These are phyloP conservation scores for Globisporangium echinulatum DNA, from an alignment of 352 stramenopile genomes.

Conservation along the genomic window DNA sequence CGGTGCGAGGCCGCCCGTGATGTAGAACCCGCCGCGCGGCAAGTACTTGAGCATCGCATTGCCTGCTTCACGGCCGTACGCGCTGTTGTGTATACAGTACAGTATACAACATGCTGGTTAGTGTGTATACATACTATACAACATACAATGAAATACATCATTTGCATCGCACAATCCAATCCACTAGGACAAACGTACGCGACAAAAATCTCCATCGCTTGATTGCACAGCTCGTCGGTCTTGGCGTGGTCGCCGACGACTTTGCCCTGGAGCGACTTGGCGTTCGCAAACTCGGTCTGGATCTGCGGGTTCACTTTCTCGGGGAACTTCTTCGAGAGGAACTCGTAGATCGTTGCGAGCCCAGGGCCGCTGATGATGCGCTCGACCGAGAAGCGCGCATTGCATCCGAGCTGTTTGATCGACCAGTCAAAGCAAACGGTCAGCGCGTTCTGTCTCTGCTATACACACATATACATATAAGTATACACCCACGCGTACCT, in stretches of 20 bases:
- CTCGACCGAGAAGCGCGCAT: slow-evolving; percentile 92
- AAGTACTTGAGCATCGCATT: slow-evolving; percentile 94
- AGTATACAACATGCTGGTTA: background rate
- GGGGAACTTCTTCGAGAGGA: slow-evolving; percentile 89
- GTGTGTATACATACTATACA: slow-evolving; percentile 2
- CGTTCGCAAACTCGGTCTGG: slow-evolving; percentile 51
- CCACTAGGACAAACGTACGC: slow-evolving; percentile 38
- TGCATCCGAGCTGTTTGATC: slow-evolving; percentile 60
- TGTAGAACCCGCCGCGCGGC: slow-evolving; percentile 94
- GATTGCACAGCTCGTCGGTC: slow-evolving; percentile 70
- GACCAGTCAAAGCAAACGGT: too few relatives aligned
- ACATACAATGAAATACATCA: background rate
- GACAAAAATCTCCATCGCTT: slow-evolving; percentile 94
- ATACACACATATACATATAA: too few relatives aligned
- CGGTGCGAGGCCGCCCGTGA: slow-evolving; percentile 93
- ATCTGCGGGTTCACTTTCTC: slow-evolving; percentile 80
- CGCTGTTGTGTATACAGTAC: slow-evolving; percentile 22
- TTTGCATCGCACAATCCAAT: too few relatives aligned
- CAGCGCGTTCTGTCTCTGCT: too few relatives aligned
- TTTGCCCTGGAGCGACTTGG: slow-evolving; percentile 69
- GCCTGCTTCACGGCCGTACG: slow-evolving; percentile 94
- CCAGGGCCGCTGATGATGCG: slow-evolving; percentile 93
- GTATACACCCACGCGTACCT: slow-evolving; percentile 8
- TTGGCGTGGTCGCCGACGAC: slow-evolving; percentile 88
- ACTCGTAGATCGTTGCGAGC: slow-evolving; percentile 95